Conservation (phyloP, 192 early-diverging fungal species). For the Podila minutissima region DNA sequence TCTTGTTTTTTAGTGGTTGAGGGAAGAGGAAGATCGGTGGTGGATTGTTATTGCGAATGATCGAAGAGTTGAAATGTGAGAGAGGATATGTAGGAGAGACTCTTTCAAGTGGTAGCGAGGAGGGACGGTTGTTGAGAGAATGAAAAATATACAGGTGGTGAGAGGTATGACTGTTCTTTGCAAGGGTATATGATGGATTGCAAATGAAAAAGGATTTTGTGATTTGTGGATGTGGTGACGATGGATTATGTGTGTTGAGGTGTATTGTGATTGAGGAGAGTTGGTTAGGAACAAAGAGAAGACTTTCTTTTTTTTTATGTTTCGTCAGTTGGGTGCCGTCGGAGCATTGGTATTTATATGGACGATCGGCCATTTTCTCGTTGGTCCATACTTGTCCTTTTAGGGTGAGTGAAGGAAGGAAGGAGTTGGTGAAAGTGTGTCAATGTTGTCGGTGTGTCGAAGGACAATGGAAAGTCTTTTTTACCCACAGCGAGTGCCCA, state of each 20-base stretch:
- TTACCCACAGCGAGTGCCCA: no score
- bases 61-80: neutral
- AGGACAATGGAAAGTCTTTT: no score
- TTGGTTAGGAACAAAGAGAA: neutral
- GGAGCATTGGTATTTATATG: constrained; percentile 21
- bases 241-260: neutral
- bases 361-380: neutral
- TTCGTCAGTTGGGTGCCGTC: neutral
- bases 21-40: constrained; percentile 31
- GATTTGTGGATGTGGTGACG: constrained; percentile 11
- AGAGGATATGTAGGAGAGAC: neutral
- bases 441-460: no score
- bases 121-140: no score
- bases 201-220: constrained; percentile 23
- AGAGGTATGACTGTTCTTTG: no score
- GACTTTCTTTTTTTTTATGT: no score
- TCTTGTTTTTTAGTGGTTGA: constrained; percentile 14
- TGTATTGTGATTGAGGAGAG: neutral
- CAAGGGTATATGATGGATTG: constrained; percentile 9
- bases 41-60: constrained; percentile 19
- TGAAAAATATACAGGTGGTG: no score
- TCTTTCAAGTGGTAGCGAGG: no score
- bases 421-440: no score
- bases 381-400: no score
- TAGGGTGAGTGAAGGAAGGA: no score